Evolutionary conservation across 1,139 yeast species (phyloP).

Genomic region (Zygoascus hellenicus): DNA sequence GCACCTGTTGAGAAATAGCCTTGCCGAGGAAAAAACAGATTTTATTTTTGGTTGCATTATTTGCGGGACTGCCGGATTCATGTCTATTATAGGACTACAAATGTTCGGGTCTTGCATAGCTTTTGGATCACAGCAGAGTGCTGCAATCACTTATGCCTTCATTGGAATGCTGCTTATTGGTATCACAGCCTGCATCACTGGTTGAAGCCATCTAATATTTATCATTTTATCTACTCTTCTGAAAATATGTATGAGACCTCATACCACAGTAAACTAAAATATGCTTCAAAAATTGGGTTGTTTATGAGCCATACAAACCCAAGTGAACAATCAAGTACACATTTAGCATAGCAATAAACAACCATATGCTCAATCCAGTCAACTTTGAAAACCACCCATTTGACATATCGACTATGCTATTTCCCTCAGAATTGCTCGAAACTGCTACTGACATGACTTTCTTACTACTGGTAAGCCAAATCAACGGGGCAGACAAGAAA

Average conservation of each 20-base stretch:
- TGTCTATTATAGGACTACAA: constrained; percentile 72
- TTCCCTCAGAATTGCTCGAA: constrained; percentile 5
- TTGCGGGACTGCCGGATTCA: constrained; percentile 76
- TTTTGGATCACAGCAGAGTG: constrained; percentile 50
- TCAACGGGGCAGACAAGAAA: constrained; percentile 68
- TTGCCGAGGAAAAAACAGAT: constrained; percentile 35
- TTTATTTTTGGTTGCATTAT: constrained; percentile 58
- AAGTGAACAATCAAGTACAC: constrained; percentile 64
- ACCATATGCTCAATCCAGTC: constrained; percentile 49
- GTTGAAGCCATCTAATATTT: background rate
- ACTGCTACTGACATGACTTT: constrained; percentile 51
- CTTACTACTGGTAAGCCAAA: constrained; percentile 63
- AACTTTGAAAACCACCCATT: constrained; percentile 55
- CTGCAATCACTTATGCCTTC: constrained; percentile 29
- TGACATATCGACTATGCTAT: constrained; percentile 40
- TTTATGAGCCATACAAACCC: constrained; percentile 31
- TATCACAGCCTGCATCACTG: constrained; percentile 15
- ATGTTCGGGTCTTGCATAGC: constrained; percentile 77
- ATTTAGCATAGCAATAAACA: constrained; percentile 58
- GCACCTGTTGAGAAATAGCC: constrained; percentile 43
- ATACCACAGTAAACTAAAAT: background rate
- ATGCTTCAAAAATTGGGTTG: background rate
- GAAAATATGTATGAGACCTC: background rate
- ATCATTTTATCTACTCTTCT: background rate
- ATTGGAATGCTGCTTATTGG: constrained; percentile 31